Evolutionary conservation across 306 rosid species (phyloP), one percentile per base, ranked within the genome.

Genomic region (Castanopsis chinensis): DNA sequence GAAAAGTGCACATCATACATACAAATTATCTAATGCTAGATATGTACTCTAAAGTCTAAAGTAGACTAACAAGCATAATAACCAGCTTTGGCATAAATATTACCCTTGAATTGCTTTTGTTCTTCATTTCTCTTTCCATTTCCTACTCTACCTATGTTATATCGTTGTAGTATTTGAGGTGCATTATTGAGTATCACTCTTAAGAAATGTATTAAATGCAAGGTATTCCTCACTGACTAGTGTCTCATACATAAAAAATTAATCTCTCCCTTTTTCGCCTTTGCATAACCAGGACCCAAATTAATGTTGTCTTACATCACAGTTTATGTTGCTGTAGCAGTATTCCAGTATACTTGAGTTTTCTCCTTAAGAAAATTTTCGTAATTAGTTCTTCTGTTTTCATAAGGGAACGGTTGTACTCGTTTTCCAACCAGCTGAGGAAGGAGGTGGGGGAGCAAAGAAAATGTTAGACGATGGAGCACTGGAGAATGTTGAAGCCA

Each of bases 341-440:
- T 68, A n/a, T 68, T 19, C 3, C 15, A 5, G 17, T 30, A 37
- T 57, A 8, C 17, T 5, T 32, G 43, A 20, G 28, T 63, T 5
- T 28, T 78, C 33, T 51, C 56, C 19, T 2, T 6, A 65, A 49
- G 54, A 58, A 74, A 35, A 6, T 5, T 68, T 43, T 68, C 57
- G 55, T 53, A 25, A 33, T 2, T 18, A 49, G 14, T 65, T 51
- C 33, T 65, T 67, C 14, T 60, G 76, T 67, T 60, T 54, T 32
- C 57, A 61, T 25, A 17, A 90, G 98, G 98, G 98, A 85, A 94
- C 98, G 13, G 87, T 91, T 15, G 87, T 92, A 79, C 97, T 94
- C 75, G 89, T 94, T 83, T 94, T 94, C 82, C 98, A 92, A 91
- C 97, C 97, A 33, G 98, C 98, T 33, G 98, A 94, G 86, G 98